Percentiles rank a stretch among this genome's conserved stretches.
Conservation (phyloP, 371 early-diverging fungal genomes). For the Coemansia sp. region DNA sequence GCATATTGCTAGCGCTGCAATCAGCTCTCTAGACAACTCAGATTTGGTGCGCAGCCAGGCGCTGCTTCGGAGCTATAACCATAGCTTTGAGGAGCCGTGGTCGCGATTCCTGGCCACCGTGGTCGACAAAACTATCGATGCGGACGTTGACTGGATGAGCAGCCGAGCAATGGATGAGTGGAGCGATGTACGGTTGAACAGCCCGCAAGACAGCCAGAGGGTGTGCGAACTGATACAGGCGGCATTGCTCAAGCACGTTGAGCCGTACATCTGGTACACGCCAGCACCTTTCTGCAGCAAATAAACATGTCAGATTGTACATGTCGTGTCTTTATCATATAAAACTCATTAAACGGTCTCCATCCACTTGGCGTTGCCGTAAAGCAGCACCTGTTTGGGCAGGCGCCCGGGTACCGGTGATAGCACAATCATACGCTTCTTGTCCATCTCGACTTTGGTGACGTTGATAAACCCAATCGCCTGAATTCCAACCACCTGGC, state of each 20-base stretch:
- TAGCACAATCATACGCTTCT: constrained; percentile 76
- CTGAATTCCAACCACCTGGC: constrained; percentile 64
- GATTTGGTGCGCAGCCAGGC: constrained; percentile 28
- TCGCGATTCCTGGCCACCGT: constrained; percentile 22
- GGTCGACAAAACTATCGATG: neutral
- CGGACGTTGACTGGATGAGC: constrained; percentile 25
- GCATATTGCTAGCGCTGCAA: constrained; percentile 12
- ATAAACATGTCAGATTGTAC: too few species aligned
- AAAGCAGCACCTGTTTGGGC: constrained; percentile 77
- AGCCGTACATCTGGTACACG: constrained; percentile 13
- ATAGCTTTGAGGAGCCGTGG: constrained; percentile 22
- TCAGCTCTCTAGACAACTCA: constrained; percentile 3
- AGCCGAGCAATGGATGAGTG: constrained; percentile 13
- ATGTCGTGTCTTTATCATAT: neutral
- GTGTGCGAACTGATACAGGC: constrained; percentile 7
- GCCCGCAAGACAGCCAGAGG: neutral
- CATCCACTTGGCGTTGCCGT: constrained; percentile 89
- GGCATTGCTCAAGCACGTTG: neutral
- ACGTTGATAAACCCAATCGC: constrained; percentile 88
- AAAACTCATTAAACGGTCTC: constrained; percentile 53
- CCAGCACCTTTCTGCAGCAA: neutral
- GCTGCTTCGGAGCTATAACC: constrained; percentile 8
- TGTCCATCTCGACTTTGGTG: constrained; percentile 80
- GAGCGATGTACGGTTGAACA: neutral
- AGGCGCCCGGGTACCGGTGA: constrained; percentile 87